Evolutionary conservation across 305 asterid species (phyloP).

Genomic region (Fraxinus floribunda): DNA sequence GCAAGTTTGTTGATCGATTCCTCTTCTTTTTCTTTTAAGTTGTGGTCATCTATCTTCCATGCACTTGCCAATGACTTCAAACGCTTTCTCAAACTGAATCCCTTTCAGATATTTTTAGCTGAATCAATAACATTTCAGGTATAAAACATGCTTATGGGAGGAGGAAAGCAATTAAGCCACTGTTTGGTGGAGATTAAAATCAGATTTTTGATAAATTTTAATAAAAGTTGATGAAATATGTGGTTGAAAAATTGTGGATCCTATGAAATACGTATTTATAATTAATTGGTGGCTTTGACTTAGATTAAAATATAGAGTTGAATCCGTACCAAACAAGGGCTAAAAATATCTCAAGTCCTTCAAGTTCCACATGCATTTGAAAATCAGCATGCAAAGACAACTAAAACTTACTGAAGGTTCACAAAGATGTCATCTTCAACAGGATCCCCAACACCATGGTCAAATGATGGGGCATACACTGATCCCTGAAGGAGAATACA

Average conservation of each 20-base stretch:
- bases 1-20: not conserved
- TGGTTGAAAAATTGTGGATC: not conserved
- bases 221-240: not conserved
- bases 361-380: not conserved
- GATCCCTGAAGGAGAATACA: slow-evolving; percentile 56
- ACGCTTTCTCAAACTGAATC: not conserved
- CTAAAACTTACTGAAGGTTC: slow-evolving; percentile 69
- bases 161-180: not conserved
- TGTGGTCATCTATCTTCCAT: not conserved
- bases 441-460: slow-evolving; percentile 98
- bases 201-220: not conserved
- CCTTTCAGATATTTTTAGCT: not conserved
- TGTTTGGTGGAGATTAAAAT: no score
- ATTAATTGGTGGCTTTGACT: not conserved
- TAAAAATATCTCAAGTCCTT: not conserved
- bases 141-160: not conserved
- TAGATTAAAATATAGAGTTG: not conserved
- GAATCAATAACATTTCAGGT: not conserved
- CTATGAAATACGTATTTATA: not conserved
- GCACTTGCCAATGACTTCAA: not conserved
- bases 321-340: not conserved
- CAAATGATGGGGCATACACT: slow-evolving; percentile 81
- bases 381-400: slow-evolving; percentile 16
- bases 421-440: slow-evolving; percentile 87
- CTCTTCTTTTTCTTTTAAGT: not conserved